Base-by-base conservation (phyloP, 2,329 filamentous ascomycete genomes). In the Paecilomyces sp. region DNA sequence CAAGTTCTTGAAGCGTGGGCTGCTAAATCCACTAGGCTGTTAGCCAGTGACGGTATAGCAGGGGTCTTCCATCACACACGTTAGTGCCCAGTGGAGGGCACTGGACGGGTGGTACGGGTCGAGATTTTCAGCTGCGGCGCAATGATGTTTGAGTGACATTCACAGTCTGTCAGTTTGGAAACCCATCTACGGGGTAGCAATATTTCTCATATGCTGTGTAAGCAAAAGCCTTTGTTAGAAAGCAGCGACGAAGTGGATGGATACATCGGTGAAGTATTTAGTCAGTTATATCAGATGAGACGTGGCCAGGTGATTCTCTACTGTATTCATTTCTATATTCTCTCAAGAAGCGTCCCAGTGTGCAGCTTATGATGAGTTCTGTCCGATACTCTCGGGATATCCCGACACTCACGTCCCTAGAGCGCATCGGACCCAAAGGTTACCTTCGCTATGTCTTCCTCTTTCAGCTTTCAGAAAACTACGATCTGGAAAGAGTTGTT, bases 381-480 rank as follows among this genome's bases (percentile, higher is more conserved):
- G 25, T 36, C 12, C 30, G 22, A 55, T 6, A 18, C 18, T 11
- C 30, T 33, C 15, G 52, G 24, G n/a, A 64, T 34, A 60, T 70
- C 56, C 65, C 63, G 31, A 59, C 58, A 60, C 65, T 64, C 34
- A 71, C 67, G n/a, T 64, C 64, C 50, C 60, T 70, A 59, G 72
- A 76, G 63, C 72, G 71, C 36, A 70, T 69, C 33, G 72, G 72
- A 0, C 72, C 73, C 3, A 74, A 73, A 55, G 71, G 69, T 15
- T 75, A 69, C 56, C 64, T 74, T 6, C 71, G 72, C 13, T 70
- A 71, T 50, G 60, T 74, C n/a, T 74, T 76, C 52, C 70, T 70
- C 2, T 70, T 76, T 33, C 69, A 73, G 55, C 65, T 76, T 1
- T 55, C 62, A 6, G 67, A 73, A 0, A 57, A 66, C 33, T 75